Evolutionary conservation across 192 early-diverging fungal genomes (phyloP).

Genomic region (Endogone sp.): DNA sequence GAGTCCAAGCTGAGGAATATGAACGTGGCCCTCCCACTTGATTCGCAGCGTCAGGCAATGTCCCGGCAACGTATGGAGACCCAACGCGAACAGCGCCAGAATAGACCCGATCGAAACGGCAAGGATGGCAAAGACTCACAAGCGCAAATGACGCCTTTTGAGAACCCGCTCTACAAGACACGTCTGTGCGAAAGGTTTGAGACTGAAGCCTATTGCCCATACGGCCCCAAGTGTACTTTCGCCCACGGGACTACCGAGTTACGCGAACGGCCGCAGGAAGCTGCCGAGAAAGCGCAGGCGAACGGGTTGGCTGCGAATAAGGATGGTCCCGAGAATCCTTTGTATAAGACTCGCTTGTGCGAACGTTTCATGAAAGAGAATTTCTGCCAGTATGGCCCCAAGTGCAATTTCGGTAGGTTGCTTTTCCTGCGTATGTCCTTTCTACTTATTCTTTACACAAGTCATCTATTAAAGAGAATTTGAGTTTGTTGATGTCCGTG

Average conservation of each 20-base stretch:
- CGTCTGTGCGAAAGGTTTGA: constrained; percentile 82
- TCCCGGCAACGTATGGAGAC: constrained; percentile 22
- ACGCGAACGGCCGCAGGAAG: constrained; percentile 44
- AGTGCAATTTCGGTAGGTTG: constrained; percentile 71
- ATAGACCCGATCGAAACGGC: constrained; percentile 12
- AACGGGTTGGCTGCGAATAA: constrained; percentile 5
- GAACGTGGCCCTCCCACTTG: constrained; percentile 42
- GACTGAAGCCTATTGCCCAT: constrained; percentile 69
- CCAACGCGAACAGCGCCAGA: constrained; percentile 14
- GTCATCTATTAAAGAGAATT: too few species aligned
- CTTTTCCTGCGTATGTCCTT: too few species aligned
- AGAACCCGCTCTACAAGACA: constrained; percentile 86
- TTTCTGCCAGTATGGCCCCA: constrained; percentile 81
- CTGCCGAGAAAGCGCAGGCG: constrained; percentile 8
- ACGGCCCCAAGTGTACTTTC: constrained; percentile 68
- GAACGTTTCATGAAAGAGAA: constrained; percentile 75
- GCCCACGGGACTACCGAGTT: constrained; percentile 69
- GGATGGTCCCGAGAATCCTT: constrained; percentile 49
- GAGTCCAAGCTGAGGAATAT: constrained; percentile 41
- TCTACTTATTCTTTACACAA: too few species aligned
- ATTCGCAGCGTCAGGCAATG: constrained; percentile 41
- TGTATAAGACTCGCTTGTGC: constrained; percentile 83
- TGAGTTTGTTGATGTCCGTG: too few species aligned
- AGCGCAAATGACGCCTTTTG: constrained; percentile 23
- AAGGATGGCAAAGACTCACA: constrained; percentile 11